Evolutionary conservation across 1,139 yeast species (phyloP), one percentile per base, ranked within the genome.

Genomic region (Debaryomycetaceae sp.): DNA sequence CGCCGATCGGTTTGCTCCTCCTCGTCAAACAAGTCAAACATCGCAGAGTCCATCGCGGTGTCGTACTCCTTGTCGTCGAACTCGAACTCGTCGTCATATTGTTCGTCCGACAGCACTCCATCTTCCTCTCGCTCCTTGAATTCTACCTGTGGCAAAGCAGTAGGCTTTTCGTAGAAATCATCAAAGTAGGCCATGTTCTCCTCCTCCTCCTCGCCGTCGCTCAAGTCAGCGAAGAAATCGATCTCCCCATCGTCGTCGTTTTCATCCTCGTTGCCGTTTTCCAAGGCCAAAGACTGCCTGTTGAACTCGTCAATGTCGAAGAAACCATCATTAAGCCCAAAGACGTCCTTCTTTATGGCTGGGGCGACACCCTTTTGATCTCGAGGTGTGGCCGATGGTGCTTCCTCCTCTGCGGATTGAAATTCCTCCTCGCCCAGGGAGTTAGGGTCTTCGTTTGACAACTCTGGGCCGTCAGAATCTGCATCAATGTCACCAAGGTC

Each of bases 241-340:
- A 85, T 65, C 22, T 69, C 76, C 15, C 67, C 78, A 13, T 62
- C 70, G 14, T 56, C 58, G n/a, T 62, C 63, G 7, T 53, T 56
- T n/a, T 65, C 74, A 11, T 60, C 67, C 18, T 64, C 66, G 27
- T 61, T 61, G 10, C 56, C 57, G 23, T 71, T 59, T 48, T 86
- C 96, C 47, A 81, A 70, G 3, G 78, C 85, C 29, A 84, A 54
- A 5, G 86, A 78, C 52, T 88, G 95, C 49, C 75, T 78, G 54
- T 88, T 84, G 61, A 84, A 89, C 29, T 82, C 83, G 42, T 86
- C 95, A 24, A 91, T 75, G 39, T 86, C 79, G 52, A 91, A 91
- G 44, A 89, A 82, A 7, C 78, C 85, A 48, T 86, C 95, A 48
- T 89, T 84, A 27, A 88, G 66, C 2, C 89, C 95, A 46, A 70